Percentiles rank a stretch among this genome's conserved stretches.
Evolutionary conservation across 495 filamentous ascomycete genomes (phyloP).

Genomic region (Podospora pseudocomata): DNA sequence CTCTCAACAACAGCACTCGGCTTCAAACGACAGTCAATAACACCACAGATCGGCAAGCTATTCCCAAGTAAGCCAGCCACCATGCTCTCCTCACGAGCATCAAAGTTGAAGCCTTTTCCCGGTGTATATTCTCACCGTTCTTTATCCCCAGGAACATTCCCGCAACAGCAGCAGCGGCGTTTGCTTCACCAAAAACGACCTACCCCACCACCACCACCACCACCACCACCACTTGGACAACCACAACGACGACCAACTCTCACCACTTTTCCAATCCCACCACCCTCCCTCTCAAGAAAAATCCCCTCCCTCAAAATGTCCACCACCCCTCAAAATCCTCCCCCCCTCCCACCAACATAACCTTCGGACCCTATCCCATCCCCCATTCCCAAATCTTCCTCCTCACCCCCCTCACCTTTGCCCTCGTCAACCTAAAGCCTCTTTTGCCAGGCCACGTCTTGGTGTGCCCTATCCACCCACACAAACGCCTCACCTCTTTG

Average conservation of each 20-base stretch:
- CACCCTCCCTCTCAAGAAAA: neutral
- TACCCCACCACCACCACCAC: neutral
- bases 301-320: constrained; percentile 6
- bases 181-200: neutral
- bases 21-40: neutral
- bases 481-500: constrained; percentile 73
- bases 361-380: constrained; percentile 63
- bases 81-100: neutral
- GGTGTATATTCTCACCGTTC: neutral
- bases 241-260: neutral
- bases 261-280: neutral
- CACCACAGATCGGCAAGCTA: neutral
- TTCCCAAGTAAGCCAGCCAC: neutral
- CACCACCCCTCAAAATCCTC: constrained; percentile 8
- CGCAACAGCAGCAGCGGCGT: neutral
- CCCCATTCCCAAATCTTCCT: constrained; percentile 70
- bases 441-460: constrained; percentile 92
- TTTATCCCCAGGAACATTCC: neutral
- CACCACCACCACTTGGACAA: neutral
- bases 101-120: neutral
- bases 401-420: constrained; percentile 70
- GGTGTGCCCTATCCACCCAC: constrained; percentile 61
- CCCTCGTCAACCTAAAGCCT: constrained; percentile 91
- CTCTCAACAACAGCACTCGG: neutral
- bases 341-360: constrained; percentile 9